Percentiles rank a stretch among this genome's conserved stretches.
These are phyloP conservation scores for Ophiostoma himal-ulmi DNA, from an alignment of 2,329 filamentous ascomycete genomes.

Conservation along the genomic window DNA sequence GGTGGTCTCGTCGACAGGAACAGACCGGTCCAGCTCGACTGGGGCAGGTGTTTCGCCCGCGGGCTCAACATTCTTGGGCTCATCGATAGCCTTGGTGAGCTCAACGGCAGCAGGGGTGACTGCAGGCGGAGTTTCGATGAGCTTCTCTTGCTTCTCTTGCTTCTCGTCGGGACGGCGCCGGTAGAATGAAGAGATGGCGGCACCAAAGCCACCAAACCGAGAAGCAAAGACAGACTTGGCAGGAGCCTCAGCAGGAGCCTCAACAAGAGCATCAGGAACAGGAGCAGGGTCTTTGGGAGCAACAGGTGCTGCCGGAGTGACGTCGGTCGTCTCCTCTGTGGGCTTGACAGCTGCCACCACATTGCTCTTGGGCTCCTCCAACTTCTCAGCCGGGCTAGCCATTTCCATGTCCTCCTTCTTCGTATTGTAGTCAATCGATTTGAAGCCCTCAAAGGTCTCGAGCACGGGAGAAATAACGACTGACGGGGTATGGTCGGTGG, in stretches of 20 bases:
- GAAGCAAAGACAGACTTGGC: background rate
- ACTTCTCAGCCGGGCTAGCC: background rate
- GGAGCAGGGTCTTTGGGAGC: background rate
- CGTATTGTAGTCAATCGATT: background rate
- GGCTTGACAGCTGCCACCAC: constrained; percentile 4
- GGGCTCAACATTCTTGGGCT: background rate
- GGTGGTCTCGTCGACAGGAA: background rate
- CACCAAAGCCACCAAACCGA: constrained; percentile 19
- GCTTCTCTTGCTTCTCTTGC: background rate
- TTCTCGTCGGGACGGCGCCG: constrained; percentile 15
- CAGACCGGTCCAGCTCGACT: background rate
- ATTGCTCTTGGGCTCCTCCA: background rate
- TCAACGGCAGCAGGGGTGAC: background rate
- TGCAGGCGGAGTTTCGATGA: background rate
- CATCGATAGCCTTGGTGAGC: background rate
- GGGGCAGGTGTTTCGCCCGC: background rate
- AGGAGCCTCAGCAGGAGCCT: background rate
- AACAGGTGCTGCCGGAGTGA: constrained; percentile 6
- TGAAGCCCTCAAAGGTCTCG: background rate
- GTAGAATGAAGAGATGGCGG: constrained; percentile 20
- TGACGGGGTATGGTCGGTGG: background rate
- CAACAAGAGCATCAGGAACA: background rate
- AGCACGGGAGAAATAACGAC: background rate
- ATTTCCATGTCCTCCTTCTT: background rate
- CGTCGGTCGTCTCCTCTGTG: constrained; percentile 5